Base-by-base conservation (phyloP, 176 grass and related monocot genomes). In the Oryza meridionalis region DNA sequence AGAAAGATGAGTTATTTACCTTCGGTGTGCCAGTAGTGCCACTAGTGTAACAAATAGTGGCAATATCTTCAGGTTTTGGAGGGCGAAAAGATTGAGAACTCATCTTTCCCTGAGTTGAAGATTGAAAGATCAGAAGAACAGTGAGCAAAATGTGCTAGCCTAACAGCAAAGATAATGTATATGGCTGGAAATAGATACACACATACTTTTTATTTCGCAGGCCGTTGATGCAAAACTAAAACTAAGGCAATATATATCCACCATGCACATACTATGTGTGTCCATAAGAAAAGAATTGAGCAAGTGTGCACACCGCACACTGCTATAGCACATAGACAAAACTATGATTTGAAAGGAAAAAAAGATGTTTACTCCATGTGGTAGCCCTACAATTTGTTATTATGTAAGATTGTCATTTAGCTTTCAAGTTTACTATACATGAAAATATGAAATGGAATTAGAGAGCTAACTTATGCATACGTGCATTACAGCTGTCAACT, bases 1-100 rank as follows among this genome's bases (percentile, higher is more conserved):
- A 75, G 55, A 89, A 83, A 4, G 5, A 16, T 64, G 15, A 61
- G 82, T 40, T 40, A 40, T 40, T 65, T 35, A 90, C 93, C 93
- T 99, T 99, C 68, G 96, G 96, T 64, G 91, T 99, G 63, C 96
- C 93, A 44, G 93, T 99, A 69, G 96, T 99, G 33, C 96, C 96
- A 82, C 96, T 99, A 2, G 96, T 99, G 70, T 99, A 99, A 86
- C 96, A 99, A 49, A 99, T 90, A 58, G 96, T 99, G 12, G 96
- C 96, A 73, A 92, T 38, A 80, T 99, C 96, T 85, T 94, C 75
- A 87, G 93, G 91, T 87, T 92, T 98, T 70, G 96, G 96, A 84
- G 93, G 85, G n/a, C 81, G 66, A 87, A 94, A 96, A 78, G 77
- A 53, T 84, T 96, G 91, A 82, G 91, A 66, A 80, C 70, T 89